phyloP scores from a whole-genome alignment of 2,329 filamentous ascomycete species.

The Mycocentrospora acerina region DNA sequence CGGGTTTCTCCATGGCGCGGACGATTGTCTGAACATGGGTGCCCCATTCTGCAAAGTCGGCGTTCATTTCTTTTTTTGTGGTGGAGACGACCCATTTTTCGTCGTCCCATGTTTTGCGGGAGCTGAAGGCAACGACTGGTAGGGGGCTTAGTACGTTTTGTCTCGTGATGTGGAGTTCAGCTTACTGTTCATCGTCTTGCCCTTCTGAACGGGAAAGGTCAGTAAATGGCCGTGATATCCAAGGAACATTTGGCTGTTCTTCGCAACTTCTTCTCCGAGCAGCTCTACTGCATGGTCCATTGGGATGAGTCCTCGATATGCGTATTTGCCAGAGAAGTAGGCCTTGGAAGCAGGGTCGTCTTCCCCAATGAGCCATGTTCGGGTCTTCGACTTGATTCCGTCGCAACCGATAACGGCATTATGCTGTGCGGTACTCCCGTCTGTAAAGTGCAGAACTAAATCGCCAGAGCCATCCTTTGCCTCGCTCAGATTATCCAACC shows the following conservation, averaged over 20 bases:
- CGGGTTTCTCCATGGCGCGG: constrained; percentile 50
- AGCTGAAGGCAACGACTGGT: constrained; percentile 40
- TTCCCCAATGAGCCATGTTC: constrained; percentile 56
- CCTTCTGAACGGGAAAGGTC: constrained; percentile 63
- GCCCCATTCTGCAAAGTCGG: constrained; percentile 34
- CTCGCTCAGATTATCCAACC: constrained; percentile 30
- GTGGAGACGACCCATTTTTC: constrained; percentile 38
- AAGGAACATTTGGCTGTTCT: constrained; percentile 59
- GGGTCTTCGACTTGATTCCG: constrained; percentile 62
- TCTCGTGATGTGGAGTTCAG: neutral
- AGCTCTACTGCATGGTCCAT: constrained; percentile 56
- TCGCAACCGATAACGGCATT: constrained; percentile 63
- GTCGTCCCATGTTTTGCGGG: constrained; percentile 34
- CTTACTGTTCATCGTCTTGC: constrained; percentile 57
- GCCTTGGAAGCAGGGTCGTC: constrained; percentile 47
- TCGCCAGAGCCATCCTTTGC: constrained; percentile 34
- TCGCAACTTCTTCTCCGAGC: constrained; percentile 54
- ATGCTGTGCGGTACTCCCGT: constrained; percentile 50
- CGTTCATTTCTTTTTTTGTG: constrained; percentile 35
- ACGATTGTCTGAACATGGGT: constrained; percentile 33
- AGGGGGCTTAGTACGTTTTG: constrained; percentile 6
- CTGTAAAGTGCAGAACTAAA: constrained; percentile 46
- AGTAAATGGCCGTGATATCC: constrained; percentile 62
- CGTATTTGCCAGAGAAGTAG: constrained; percentile 60
- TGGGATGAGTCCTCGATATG: constrained; percentile 64